Percentiles rank a stretch among this genome's conserved stretches.
Conservation (phyloP, 345 rosid genomes). For the Eucalyptus lansdowneana region DNA sequence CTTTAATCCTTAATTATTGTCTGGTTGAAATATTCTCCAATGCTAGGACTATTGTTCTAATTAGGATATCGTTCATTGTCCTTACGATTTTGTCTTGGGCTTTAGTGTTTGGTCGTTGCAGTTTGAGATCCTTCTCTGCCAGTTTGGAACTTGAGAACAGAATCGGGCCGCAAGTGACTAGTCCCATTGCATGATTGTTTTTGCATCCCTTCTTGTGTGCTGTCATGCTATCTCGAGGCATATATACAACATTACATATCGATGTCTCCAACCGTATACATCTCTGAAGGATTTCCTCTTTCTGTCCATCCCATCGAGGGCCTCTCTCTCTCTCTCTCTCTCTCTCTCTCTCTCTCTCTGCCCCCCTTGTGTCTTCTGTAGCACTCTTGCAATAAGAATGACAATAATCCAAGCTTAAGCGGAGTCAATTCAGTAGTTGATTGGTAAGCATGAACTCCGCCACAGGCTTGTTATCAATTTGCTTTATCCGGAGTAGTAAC, state of each 20-base stretch:
- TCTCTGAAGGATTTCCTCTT: neutral
- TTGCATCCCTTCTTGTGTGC: neutral
- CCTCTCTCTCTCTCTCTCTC: too few species aligned
- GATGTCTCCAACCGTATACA: rapidly evolving
- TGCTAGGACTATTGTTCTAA: neutral
- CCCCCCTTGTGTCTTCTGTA: neutral
- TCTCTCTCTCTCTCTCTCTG: neutral
- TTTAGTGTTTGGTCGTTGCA: neutral
- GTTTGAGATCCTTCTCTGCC: neutral
- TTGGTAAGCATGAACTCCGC: rapidly evolving
- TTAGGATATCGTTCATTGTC: neutral
- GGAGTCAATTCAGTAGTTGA: neutral
- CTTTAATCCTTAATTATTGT: neutral
- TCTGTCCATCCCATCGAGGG: neutral
- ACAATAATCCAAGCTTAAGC: neutral
- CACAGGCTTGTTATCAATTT: neutral
- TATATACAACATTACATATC: neutral
- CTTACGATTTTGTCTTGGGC: neutral
- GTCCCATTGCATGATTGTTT: neutral
- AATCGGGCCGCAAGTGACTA: neutral
- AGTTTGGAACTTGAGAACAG: neutral
- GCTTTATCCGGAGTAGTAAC: neutral
- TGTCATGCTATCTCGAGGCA: neutral
- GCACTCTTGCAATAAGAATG: neutral
- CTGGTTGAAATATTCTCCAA: neutral